These are phyloP conservation scores for Candida frijolesensis DNA, from an alignment of 1,139 yeast species.

Conservation along the genomic window DNA sequence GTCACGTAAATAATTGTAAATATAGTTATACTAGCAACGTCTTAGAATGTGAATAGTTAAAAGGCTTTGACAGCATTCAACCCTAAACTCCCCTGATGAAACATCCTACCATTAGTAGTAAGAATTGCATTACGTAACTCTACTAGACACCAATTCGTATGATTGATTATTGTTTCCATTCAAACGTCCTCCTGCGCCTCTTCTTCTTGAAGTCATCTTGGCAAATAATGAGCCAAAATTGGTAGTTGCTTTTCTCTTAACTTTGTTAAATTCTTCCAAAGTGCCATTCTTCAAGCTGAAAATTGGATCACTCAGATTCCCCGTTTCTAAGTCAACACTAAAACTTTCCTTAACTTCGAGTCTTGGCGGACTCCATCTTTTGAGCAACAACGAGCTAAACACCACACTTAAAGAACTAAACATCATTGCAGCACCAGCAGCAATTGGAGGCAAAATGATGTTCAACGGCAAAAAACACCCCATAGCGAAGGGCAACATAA, in stretches of 20 bases:
- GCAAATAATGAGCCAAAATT: constrained; percentile 7
- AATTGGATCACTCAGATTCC: constrained; percentile 14
- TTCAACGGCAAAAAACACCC: constrained; percentile 83
- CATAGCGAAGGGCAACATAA: constrained; percentile 97
- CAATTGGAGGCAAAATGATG: constrained; percentile 78
- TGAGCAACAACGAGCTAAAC: constrained; percentile 71
- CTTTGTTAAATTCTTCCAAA: constrained; percentile 31
- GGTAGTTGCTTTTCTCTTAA: constrained; percentile 22
- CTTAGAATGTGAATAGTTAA: neutral
- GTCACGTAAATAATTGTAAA: neutral
- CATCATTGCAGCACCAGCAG: constrained; percentile 95
- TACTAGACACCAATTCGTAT: constrained; percentile 11
- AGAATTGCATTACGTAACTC: constrained; percentile 8
- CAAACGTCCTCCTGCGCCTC: neutral
- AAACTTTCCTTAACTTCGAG: constrained; percentile 18
- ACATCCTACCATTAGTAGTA: no score
- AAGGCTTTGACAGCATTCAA: neutral
- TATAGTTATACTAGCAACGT: constrained; percentile 1
- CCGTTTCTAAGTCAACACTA: constrained; percentile 27
- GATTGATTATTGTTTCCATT: constrained; percentile 8
- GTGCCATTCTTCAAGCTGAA: constrained; percentile 36
- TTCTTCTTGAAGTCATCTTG: constrained; percentile 3
- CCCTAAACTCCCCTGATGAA: no score
- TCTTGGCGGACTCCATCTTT: constrained; percentile 56
- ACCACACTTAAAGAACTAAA: constrained; percentile 89